These are phyloP conservation scores for Amylocarpus encephaloides DNA, from an alignment of 2,329 filamentous ascomycete genomes.

Conservation along the genomic window DNA sequence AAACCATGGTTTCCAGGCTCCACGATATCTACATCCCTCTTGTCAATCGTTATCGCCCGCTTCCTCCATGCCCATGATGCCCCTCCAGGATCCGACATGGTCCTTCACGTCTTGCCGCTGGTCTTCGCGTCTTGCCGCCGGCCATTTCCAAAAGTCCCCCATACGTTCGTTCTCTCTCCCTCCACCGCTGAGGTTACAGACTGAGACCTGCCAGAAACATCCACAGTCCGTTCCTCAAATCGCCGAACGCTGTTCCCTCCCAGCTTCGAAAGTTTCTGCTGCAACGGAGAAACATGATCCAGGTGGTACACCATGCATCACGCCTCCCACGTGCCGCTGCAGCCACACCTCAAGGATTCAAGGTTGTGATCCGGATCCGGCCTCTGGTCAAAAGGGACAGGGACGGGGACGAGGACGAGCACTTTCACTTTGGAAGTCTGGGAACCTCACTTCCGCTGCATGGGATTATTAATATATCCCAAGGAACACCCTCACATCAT, in stretches of 20 bases:
- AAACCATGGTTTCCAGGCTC: not conserved
- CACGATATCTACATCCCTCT: not conserved
- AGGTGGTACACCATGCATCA: constrained; percentile 2
- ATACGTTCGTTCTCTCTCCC: constrained; percentile 7
- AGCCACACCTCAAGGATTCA: not conserved
- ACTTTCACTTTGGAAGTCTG: not conserved
- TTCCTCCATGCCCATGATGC: not conserved
- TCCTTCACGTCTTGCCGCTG: constrained; percentile 3
- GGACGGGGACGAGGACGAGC: not conserved
- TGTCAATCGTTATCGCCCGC: constrained; percentile 12
- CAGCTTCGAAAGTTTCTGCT: not conserved
- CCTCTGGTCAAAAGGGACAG: not conserved
- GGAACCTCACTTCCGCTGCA: constrained; percentile 4
- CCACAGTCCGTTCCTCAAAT: constrained; percentile 10
- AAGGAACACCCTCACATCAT: not conserved
- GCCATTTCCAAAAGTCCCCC: not conserved
- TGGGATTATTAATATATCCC: constrained; percentile 3
- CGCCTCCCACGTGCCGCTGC: constrained; percentile 4
- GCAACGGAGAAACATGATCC: not conserved
- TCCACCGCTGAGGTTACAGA: constrained; percentile 7
- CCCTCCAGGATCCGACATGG: not conserved
- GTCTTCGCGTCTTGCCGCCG: constrained; percentile 15
- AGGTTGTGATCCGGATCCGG: not conserved
- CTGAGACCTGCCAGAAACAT: constrained; percentile 20
- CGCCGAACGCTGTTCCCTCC: not conserved